Percentiles rank a stretch among this genome's conserved stretches.
Conservation (phyloP, 768 basidiomycete genomes). For the Rhizopogon roseolus region DNA sequence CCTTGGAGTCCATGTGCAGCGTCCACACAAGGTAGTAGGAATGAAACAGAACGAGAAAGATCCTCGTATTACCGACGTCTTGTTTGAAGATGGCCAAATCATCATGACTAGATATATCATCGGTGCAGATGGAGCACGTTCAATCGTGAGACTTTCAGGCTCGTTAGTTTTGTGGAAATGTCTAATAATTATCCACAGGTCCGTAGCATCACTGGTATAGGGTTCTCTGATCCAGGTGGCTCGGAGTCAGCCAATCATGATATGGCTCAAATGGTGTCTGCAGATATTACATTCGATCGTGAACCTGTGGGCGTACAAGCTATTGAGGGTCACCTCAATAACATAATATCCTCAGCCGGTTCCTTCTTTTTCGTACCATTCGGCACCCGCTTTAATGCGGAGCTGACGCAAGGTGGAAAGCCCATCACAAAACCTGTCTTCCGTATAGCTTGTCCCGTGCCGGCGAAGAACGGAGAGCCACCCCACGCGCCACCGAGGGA, state of each 20-base stretch:
- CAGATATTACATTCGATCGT: constrained; percentile 39
- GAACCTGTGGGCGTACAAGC: constrained; percentile 8
- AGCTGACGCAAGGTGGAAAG: background rate
- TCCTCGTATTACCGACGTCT: constrained; percentile 29
- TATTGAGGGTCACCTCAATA: constrained; percentile 10
- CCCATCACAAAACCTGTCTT: constrained; percentile 15
- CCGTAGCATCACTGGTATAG: constrained; percentile 35
- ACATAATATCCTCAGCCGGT: constrained; percentile 18
- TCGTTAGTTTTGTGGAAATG: too few relatives aligned
- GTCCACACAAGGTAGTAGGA: constrained; percentile 36
- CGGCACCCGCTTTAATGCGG: too few relatives aligned
- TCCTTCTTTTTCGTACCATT: constrained; percentile 28
- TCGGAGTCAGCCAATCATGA: constrained; percentile 10
- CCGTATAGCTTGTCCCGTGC: constrained; percentile 35
- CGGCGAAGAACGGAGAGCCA: constrained; percentile 22
- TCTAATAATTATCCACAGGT: too few relatives aligned
- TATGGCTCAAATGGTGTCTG: constrained; percentile 38
- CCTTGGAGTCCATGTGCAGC: constrained; percentile 27
- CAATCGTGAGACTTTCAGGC: too few relatives aligned
- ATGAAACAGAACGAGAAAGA: constrained; percentile 27
- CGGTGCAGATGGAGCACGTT: too few relatives aligned
- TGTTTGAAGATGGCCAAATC: constrained; percentile 41
- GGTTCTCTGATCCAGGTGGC: constrained; percentile 41
- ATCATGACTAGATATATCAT: too few relatives aligned
- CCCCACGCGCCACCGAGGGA: too few relatives aligned